Evolutionary conservation across 257 asterid genomes (phyloP).

Genomic region (Dorcoceras hygrometricum): DNA sequence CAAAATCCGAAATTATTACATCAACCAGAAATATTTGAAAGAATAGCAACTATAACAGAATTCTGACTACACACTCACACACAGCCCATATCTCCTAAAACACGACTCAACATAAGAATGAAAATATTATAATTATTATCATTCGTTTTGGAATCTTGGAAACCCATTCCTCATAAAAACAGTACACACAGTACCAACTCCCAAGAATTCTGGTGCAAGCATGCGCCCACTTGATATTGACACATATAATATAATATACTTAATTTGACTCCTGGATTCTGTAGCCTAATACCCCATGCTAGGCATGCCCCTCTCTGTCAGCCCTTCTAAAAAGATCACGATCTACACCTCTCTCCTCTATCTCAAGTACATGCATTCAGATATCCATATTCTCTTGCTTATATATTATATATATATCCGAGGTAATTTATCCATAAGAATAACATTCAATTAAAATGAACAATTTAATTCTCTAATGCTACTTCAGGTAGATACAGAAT

Average conservation of each 20-base stretch:
- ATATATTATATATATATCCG: too few relatives aligned
- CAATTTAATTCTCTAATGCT: too few relatives aligned
- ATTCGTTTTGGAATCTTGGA: constrained; percentile 4
- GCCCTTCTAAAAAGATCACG: neutral
- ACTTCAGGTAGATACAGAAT: constrained; percentile 13
- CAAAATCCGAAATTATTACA: too few relatives aligned
- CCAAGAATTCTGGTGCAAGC: constrained; percentile 12
- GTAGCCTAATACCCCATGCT: neutral
- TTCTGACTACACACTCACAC: too few relatives aligned
- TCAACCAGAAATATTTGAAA: too few relatives aligned
- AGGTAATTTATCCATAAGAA: too few relatives aligned
- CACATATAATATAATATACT: neutral
- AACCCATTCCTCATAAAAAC: neutral
- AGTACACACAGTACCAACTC: neutral
- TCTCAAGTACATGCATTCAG: neutral
- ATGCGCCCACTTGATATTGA: neutral
- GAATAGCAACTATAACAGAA: too few relatives aligned
- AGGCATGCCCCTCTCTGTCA: neutral
- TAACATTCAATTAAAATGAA: too few relatives aligned
- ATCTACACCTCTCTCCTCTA: neutral
- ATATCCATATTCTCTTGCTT: too few relatives aligned
- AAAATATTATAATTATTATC: neutral
- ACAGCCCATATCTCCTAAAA: too few relatives aligned
- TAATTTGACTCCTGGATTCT: neutral
- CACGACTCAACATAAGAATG: too few relatives aligned